These are phyloP conservation scores for Avena insularis DNA, from an alignment of 176 grass and related monocot genomes.

Conservation along the genomic window DNA sequence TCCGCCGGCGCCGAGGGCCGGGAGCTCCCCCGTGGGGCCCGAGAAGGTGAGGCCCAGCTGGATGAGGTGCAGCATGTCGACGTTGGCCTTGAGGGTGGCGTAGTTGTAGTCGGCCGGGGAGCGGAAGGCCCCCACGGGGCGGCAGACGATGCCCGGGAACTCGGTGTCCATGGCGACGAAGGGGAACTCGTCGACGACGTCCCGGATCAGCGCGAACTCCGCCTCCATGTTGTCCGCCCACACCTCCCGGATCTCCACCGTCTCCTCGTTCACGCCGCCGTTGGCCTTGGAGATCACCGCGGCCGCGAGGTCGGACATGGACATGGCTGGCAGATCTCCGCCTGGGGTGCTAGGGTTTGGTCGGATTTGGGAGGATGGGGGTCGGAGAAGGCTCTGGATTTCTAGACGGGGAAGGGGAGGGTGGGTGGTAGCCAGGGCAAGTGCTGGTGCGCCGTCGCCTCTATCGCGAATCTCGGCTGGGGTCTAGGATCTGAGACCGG, in stretches of 20 bases:
- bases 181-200: slow-evolving; percentile 87
- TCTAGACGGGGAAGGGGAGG: background rate
- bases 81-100: slow-evolving; percentile 95
- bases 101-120: slow-evolving; percentile 92
- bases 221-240: slow-evolving; percentile 88
- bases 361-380: slow-evolving; percentile 3
- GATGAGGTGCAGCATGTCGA: slow-evolving; percentile 98
- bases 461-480: slow-evolving; percentile 41
- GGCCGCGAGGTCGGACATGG: slow-evolving; percentile 40
- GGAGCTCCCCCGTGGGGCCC: slow-evolving; percentile 63
- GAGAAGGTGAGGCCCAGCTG: slow-evolving; percentile 96
- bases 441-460: slow-evolving; percentile 14
- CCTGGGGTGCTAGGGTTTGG: slow-evolving; percentile 44
- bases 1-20: slow-evolving; percentile 58
- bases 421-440: slow-evolving; percentile 26
- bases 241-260: slow-evolving; percentile 98
- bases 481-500: background rate
- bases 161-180: slow-evolving; percentile 99
- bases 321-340: slow-evolving; percentile 9
- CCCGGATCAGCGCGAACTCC: slow-evolving; percentile 91
- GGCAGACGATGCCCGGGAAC: slow-evolving; percentile 91
- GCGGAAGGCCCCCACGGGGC: slow-evolving; percentile 80
- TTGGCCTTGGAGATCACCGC: slow-evolving; percentile 43
- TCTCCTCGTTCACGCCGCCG: slow-evolving; percentile 46
- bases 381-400: slow-evolving; percentile 34